A percentile compares a stretch with the other conserved stretches of the same genome.
Evolutionary conservation across 176 grass and related monocot genomes (phyloP).

Genomic region (Aegilops tauschii): DNA sequence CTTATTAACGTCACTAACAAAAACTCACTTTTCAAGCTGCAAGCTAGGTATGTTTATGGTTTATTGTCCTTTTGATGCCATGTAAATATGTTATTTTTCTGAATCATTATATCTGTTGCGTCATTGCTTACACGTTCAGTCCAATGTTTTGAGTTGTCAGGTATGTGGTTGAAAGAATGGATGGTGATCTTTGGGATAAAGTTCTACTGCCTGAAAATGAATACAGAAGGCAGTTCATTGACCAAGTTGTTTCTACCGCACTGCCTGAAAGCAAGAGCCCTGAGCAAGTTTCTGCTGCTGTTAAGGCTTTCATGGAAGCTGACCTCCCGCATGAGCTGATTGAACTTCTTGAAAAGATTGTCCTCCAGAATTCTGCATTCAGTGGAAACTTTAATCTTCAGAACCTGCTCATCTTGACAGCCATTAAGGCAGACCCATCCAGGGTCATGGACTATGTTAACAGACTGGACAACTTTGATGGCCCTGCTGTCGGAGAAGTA

Average conservation of each 20-base stretch:
- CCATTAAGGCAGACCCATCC: conserved; percentile 92
- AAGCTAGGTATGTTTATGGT: conserved; percentile 65
- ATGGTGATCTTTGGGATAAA: conserved; percentile 92
- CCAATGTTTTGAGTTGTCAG: conserved; percentile 41
- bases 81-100: neutral
- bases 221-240: conserved; percentile 96
- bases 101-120: neutral
- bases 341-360: conserved; percentile 98
- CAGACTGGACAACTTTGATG: conserved; percentile 98
- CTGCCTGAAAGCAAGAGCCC: conserved; percentile 97
- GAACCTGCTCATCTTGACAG: conserved; percentile 93
- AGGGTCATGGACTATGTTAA: conserved; percentile 97
- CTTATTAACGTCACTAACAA: conserved; percentile 94
- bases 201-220: conserved; percentile 97
- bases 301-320: conserved; percentile 99
- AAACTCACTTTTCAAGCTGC: conserved; percentile 91
- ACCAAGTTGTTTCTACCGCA: conserved; percentile 97
- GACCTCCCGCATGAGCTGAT: conserved; percentile 96
- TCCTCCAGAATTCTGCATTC: conserved; percentile 96
- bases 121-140: conserved; percentile 17
- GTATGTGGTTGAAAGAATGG: conserved; percentile 98
- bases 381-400: conserved; percentile 97
- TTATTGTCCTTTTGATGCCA: conserved; percentile 13
- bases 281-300: conserved; percentile 97
- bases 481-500: conserved; percentile 93